Evolutionary conservation across 495 filamentous ascomycete genomes (phyloP).

Genomic region (Penicillium bovifimosum): DNA sequence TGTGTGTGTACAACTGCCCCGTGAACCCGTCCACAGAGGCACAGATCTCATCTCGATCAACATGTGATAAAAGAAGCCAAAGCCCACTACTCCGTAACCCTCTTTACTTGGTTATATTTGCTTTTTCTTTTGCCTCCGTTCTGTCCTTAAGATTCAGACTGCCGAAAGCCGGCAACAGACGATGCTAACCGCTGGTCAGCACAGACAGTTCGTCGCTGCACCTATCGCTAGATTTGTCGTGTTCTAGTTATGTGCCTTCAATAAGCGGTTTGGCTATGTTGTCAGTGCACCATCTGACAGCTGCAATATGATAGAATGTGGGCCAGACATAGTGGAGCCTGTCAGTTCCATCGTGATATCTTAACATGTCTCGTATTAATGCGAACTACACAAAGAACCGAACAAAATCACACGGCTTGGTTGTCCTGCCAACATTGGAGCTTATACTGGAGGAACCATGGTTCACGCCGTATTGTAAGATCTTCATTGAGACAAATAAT

Average conservation of each 20-base stretch:
- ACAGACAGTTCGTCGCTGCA: background rate
- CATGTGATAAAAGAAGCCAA: background rate
- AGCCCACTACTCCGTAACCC: background rate
- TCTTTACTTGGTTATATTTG: background rate
- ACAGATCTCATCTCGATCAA: background rate
- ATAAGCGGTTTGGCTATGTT: background rate
- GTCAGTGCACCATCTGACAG: no score
- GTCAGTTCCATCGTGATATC: no score
- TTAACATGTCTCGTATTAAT: background rate
- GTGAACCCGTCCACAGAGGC: background rate
- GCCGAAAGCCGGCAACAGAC: constrained; percentile 1
- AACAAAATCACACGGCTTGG: background rate
- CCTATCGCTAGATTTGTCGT: background rate
- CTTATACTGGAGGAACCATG: background rate
- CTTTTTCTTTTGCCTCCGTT: background rate
- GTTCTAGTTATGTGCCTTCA: background rate
- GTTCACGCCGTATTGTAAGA: background rate
- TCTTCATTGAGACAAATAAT: no score
- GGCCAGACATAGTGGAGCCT: no score
- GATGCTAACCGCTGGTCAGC: background rate
- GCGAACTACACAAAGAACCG: background rate
- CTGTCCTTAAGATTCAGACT: background rate
- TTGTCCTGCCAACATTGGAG: background rate
- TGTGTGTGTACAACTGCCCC: background rate
- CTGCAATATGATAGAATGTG: no score